A percentile compares a stretch with the other conserved stretches of the same genome.
These are phyloP conservation scores for Elongisporangium prolatum DNA, from an alignment of 352 stramenopile species.

Conservation along the genomic window DNA sequence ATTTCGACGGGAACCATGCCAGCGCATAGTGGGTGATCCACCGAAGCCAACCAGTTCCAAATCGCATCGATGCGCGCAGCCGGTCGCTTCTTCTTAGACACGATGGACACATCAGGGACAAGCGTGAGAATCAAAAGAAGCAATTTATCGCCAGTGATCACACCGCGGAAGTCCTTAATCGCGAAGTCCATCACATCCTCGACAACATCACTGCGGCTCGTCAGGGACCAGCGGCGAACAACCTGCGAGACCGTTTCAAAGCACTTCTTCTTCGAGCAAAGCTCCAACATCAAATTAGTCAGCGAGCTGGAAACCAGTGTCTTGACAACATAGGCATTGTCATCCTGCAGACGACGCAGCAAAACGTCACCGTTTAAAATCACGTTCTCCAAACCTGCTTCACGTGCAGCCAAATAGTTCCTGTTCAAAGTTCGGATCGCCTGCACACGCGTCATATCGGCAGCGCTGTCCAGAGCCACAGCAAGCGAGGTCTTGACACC, in stretches of 20 bases:
- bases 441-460: conserved; percentile 67
- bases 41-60: conserved; percentile 32
- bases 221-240: conserved; percentile 42
- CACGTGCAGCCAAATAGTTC: conserved; percentile 24
- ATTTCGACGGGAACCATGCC: not conserved
- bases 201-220: conserved; percentile 24
- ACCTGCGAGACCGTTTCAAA: conserved; percentile 47
- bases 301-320: conserved; percentile 51
- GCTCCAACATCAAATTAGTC: conserved; percentile 46
- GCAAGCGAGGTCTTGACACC: conserved; percentile 70
- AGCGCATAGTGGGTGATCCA: conserved; percentile 53
- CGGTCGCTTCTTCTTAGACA: conserved; percentile 10
- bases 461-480: conserved; percentile 75
- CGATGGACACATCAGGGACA: conserved; percentile 6
- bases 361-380: conserved; percentile 53
- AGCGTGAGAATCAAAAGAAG: conserved; percentile 62
- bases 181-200: conserved; percentile 45
- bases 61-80: conserved; percentile 26
- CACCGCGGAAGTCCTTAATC: conserved; percentile 39
- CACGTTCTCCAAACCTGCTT: conserved; percentile 18
- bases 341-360: conserved; percentile 68
- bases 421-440: conserved; percentile 64
- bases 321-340: conserved; percentile 64
- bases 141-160: conserved; percentile 29
- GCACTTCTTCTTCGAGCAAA: conserved; percentile 45